phyloP scores from a whole-genome alignment of 2,329 filamentous ascomycete genomes.

The Cytospora paraplurivora region DNA sequence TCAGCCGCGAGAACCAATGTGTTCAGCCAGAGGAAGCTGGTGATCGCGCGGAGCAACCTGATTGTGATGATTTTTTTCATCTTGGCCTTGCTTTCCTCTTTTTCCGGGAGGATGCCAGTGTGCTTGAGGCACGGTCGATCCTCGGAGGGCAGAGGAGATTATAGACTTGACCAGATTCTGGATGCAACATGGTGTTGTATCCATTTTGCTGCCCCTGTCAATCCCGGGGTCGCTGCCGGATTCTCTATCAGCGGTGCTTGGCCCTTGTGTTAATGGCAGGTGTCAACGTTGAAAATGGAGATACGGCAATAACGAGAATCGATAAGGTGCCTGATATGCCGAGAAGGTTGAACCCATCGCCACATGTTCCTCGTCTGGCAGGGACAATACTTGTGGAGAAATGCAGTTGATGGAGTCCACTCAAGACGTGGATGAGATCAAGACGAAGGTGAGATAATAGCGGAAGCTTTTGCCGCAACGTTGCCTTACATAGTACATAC shows the following conservation, averaged over 20 bases:
- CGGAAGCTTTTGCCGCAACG: slow-evolving; percentile 11
- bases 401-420: background rate
- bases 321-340: slow-evolving; percentile 24
- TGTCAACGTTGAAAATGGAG: background rate
- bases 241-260: slow-evolving; percentile 8
- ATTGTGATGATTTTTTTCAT: slow-evolving; percentile 7
- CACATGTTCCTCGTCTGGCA: slow-evolving; percentile 7
- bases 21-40: slow-evolving; percentile 13
- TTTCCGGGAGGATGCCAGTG: background rate
- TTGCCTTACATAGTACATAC: slow-evolving; percentile 1
- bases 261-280: background rate
- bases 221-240: background rate
- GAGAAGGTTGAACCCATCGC: slow-evolving; percentile 3
- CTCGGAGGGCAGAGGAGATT: background rate
- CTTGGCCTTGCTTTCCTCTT: background rate
- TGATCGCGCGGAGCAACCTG: background rate
- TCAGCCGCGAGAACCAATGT: slow-evolving; percentile 4
- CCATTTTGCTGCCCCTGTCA: slow-evolving; percentile 9
- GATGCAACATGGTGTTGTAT: slow-evolving; percentile 12
- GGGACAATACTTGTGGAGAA: slow-evolving; percentile 4
- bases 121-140: background rate
- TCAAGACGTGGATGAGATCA: background rate
- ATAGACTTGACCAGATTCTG: background rate
- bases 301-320: slow-evolving; percentile 13
- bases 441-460: slow-evolving; percentile 8